These are phyloP conservation scores for Pseudotsuga menziesii DNA, from an alignment of 75 land plant genomes.

Conservation along the genomic window DNA sequence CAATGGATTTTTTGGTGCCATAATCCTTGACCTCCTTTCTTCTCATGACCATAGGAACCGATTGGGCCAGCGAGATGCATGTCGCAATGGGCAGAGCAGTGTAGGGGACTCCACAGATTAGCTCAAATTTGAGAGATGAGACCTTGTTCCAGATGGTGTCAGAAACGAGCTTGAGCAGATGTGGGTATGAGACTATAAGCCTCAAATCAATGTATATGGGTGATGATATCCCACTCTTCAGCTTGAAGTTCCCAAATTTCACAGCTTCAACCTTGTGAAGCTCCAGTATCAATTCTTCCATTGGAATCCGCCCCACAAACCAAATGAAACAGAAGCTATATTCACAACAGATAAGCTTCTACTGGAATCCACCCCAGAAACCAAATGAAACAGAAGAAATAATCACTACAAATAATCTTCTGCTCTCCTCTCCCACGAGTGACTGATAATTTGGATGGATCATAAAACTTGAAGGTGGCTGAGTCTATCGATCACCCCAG, in stretches of 20 bases:
- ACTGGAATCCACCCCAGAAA: neutral
- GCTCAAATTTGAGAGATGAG: conserved; percentile 33
- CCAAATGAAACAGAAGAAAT: no score
- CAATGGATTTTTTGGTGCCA: conserved; percentile 84
- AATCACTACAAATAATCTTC: no score
- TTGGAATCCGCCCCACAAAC: neutral
- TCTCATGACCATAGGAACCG: conserved; percentile 93
- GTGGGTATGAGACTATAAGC: conserved; percentile 89
- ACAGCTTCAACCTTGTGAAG: conserved; percentile 83
- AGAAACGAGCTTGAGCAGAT: conserved; percentile 65
- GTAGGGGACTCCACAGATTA: conserved; percentile 96
- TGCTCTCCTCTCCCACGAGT: no score
- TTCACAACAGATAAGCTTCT: no score
- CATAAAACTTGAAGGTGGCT: no score
- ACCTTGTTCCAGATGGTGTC: conserved; percentile 35
- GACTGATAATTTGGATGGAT: no score
- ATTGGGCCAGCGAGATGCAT: conserved; percentile 39
- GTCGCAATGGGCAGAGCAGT: conserved; percentile 98
- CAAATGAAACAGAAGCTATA: no score
- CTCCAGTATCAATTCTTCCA: conserved; percentile 56
- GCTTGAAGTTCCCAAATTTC: conserved; percentile 92
- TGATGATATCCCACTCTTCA: conserved; percentile 91
- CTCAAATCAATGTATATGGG: conserved; percentile 98
- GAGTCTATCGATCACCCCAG: no score
- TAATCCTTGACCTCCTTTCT: conserved; percentile 95